Base-by-base conservation (phyloP, 2,329 filamentous ascomycete species). In the Tolypocladium sp. region DNA sequence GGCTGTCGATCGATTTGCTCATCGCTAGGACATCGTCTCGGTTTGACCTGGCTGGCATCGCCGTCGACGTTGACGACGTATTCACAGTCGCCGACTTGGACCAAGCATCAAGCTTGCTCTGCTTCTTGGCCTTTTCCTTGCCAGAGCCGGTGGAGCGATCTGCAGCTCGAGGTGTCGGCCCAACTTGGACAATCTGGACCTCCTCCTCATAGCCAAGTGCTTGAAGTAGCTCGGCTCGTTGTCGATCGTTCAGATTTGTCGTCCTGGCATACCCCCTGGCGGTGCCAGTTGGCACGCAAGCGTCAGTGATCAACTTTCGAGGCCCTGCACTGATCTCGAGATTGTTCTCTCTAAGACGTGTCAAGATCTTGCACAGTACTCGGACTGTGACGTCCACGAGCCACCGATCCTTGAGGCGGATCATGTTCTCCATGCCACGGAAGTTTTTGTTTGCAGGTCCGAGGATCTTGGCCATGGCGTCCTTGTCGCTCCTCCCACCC, bases 331-430 rank as follows among this genome's bases (percentile, higher is more conserved):
- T 83, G 37, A 96, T 82, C 57, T 86, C 85, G 65, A 96, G 85
- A 57, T 84, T 81, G 56, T 90, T 88, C 64, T 92, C 88, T 46
- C 87, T 85, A n/a, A 99, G 78, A 27, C 91, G 87, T 17, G 84
- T 83, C 41, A 99, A 81, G 60, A 99, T 86, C 71, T 96, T 96
- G 66, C 87, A 85, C 38, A 97, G 84, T 35, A 97, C 82, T 35
- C 86, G 87, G 55, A 96, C 91, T 17, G 93, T 87, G 44, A 91
- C 91, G 61, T 83, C 86, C 41, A 94, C 87, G 9, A 99, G 82
- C 73, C 92, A 97, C 58, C 86, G 82, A 71, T 99, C 94, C 63
- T 93, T 89, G 5, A 99, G 81, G 59, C 94, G 86, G 58, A 99
- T 82, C 91, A 96, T 96, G 70, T 89, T 91, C 42, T 89, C 87